Evolutionary conservation across 345 rosid genomes (phyloP), one percentile per base, ranked within the genome.

Genomic region (Citrus glauca): DNA sequence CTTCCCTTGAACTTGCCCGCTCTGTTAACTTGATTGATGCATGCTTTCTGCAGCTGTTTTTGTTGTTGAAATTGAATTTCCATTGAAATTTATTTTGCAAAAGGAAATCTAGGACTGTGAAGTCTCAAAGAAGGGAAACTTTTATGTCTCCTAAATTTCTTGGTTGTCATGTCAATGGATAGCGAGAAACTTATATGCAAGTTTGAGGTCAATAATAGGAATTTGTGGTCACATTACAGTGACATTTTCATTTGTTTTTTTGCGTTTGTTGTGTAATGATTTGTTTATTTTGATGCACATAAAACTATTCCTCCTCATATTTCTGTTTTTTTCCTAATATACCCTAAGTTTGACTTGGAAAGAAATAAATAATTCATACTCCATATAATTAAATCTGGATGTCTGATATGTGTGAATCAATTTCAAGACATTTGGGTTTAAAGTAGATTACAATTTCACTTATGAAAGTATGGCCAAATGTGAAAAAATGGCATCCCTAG

Each of bases 61-160:
- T 82, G 86, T 53, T 78, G 77, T 55, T 91, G 93, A 73, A 89
- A 88, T 5, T 86, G 86, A 73, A 86, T 81, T 78, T 88, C 93
- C 93, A 88, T 88, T 64, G 85, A 14, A 32, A 66, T 40, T 27
- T 20, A 45, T 45, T 22, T 5, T 55, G 57, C 13, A 27, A 2
- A 13, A 37, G 38, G 25, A 48, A 72, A 20, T 10, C 8, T 69
- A 6, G 22, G 17, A 48, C 9, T 59, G 25, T 8, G 56, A 35
- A 61, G 71, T 10, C 2, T n/a, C 17, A 42, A 72, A 16, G 4
- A 40, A n/a, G 56, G 57, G 37, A 60, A n/a, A 4, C 6, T 57
- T 8, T 24, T 22, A 9, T 10, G 8, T 72, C n/a, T 2, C 8
- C 38, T 17, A 40, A 57, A 73, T 77, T 32, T 74, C 19, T 64